Conservation (phyloP, 1,139 yeast genomes). For the Saccharomyces pastorianus region DNA sequence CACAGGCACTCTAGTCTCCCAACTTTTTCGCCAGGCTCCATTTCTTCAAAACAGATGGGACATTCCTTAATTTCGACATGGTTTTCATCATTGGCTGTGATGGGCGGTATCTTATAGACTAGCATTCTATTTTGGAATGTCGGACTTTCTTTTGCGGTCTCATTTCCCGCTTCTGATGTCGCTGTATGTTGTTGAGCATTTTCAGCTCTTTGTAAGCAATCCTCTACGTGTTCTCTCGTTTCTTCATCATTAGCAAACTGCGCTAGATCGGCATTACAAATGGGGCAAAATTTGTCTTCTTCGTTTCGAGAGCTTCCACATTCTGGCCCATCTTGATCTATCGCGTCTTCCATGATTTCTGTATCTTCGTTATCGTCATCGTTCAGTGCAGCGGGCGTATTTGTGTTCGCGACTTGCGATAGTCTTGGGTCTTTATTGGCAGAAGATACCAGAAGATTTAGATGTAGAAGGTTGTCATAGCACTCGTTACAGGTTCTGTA, state of each 20-base stretch:
- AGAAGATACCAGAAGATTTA: constrained; percentile 14
- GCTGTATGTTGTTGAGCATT: constrained; percentile 49
- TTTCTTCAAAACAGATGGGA: constrained; percentile 86
- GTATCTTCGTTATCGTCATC: constrained; percentile 58
- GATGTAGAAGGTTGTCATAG: constrained; percentile 26
- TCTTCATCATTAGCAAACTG: constrained; percentile 35
- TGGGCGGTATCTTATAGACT: constrained; percentile 63
- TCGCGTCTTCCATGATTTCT: constrained; percentile 43
- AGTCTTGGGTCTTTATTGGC: constrained; percentile 3
- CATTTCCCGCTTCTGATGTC: background rate
- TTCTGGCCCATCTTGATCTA: background rate
- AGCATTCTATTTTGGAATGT: constrained; percentile 64
- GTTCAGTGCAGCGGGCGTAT: constrained; percentile 40
- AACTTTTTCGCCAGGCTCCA: constrained; percentile 77
- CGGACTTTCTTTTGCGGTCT: constrained; percentile 13
- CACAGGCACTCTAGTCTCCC: constrained; percentile 92
- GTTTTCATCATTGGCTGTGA: constrained; percentile 28
- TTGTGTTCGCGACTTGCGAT: constrained; percentile 25
- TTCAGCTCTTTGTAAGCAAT: constrained; percentile 61
- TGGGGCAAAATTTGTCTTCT: constrained; percentile 39
- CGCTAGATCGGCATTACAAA: constrained; percentile 41
- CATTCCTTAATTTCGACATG: constrained; percentile 55
- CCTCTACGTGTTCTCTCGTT: constrained; percentile 60
- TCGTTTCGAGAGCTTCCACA: background rate
- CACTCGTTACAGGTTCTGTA: constrained; percentile 28